Evolutionary conservation across 1,139 yeast species (phyloP).

Genomic region (Hanseniaspora uvarum): DNA sequence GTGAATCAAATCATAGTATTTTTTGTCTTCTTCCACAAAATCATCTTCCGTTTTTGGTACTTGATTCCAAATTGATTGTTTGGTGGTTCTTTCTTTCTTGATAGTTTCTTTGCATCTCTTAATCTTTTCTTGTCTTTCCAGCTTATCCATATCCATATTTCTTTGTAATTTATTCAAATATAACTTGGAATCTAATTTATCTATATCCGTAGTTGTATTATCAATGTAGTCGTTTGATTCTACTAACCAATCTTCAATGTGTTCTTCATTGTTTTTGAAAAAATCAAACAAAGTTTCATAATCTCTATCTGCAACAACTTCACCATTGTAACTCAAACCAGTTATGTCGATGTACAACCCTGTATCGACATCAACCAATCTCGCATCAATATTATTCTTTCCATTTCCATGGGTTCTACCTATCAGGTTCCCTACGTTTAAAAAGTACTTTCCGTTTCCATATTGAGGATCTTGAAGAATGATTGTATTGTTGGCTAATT

Average conservation of each 20-base stretch:
- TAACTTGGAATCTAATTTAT: neutral
- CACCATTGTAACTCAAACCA: slow-evolving; percentile 35
- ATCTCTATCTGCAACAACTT: slow-evolving; percentile 9
- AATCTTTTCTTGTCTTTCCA: neutral
- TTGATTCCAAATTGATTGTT: neutral
- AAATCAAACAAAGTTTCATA: neutral
- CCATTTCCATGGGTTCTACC: slow-evolving; percentile 38
- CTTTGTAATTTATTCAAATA: neutral
- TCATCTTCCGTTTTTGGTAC: neutral
- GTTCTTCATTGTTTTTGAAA: neutral
- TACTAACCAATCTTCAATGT: neutral
- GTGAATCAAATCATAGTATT: neutral
- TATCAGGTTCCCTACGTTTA: slow-evolving; percentile 45
- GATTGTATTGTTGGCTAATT: slow-evolving; percentile 43
- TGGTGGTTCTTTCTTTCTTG: neutral
- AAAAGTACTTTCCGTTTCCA: slow-evolving; percentile 49
- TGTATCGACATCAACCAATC: slow-evolving; percentile 65
- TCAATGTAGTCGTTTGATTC: neutral
- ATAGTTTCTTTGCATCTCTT: slow-evolving; percentile 1
- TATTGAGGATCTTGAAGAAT: slow-evolving; percentile 54
- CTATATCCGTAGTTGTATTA: neutral
- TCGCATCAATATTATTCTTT: slow-evolving; percentile 64
- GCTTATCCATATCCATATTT: neutral
- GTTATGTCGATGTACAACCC: slow-evolving; percentile 69
- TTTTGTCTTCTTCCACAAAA: neutral